Evolutionary conservation across 1,284 basidiomycete genomes (phyloP).

Genomic region (Moesziomyces sp.): DNA sequence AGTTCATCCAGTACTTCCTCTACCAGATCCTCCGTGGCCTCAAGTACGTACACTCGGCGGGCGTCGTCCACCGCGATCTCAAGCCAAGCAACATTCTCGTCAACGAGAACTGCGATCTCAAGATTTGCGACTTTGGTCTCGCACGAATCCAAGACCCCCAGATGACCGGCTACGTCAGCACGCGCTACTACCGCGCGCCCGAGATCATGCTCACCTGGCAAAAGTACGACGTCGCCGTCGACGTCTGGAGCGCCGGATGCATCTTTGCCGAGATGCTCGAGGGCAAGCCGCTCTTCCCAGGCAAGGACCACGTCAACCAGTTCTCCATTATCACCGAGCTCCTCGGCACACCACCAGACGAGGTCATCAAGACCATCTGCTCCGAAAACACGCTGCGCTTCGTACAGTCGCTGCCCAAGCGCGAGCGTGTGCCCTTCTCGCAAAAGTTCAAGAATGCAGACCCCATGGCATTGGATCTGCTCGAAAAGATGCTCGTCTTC

Average conservation of each 20-base stretch:
- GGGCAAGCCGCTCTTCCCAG: conserved; percentile 97
- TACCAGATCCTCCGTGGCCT: conserved; percentile 98
- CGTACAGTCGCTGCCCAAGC: conserved; percentile 95
- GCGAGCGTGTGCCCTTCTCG: conserved; percentile 91
- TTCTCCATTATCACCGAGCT: conserved; percentile 99
- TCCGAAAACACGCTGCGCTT: conserved; percentile 99
- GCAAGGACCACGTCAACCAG: conserved; percentile 99
- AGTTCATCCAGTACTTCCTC: conserved; percentile 99
- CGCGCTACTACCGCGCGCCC: conserved; percentile 96
- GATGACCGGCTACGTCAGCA: conserved; percentile 99
- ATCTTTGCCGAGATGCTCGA: conserved; percentile 99
- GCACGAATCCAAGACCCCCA: conserved; percentile 94
- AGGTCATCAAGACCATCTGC: conserved; percentile 98
- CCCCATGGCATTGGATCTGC: conserved; percentile 90
- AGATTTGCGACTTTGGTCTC: conserved; percentile 99
- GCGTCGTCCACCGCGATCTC: conserved; percentile 93
- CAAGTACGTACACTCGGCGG: conserved; percentile 99
- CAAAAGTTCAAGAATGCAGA: conserved; percentile 93
- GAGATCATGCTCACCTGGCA: conserved; percentile 99
- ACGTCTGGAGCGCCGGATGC: conserved; percentile 99
- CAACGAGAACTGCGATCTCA: conserved; percentile 99
- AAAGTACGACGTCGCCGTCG: conserved; percentile 98
- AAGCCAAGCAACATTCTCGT: conserved; percentile 99
- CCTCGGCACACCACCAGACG: conserved; percentile 95
- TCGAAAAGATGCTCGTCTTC: conserved; percentile 99